These are phyloP conservation scores for Eimeria zaria DNA, from an alignment of 169 alveolate genomes.

Conservation along the genomic window DNA sequence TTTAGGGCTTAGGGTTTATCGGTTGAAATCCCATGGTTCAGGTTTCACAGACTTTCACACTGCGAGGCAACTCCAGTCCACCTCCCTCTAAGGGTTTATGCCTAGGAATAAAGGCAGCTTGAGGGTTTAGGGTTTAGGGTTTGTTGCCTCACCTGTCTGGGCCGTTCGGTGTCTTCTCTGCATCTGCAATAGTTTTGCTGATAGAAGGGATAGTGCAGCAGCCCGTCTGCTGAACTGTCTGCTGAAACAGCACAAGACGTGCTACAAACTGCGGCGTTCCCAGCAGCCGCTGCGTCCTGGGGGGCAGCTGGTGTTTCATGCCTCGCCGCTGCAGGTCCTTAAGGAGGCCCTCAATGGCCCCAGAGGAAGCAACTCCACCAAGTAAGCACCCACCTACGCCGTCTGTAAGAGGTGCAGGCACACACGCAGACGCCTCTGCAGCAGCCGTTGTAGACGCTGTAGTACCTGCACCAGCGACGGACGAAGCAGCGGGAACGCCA, in stretches of 20 bases:
- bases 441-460: background rate
- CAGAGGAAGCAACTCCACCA: background rate
- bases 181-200: conserved; percentile 67
- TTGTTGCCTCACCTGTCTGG: conserved; percentile 85
- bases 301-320: background rate
- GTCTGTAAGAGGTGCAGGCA: background rate
- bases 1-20: background rate
- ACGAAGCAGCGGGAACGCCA: background rate
- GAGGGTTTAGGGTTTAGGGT: too few relatives aligned
- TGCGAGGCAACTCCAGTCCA: too few relatives aligned
- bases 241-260: conserved; percentile 57
- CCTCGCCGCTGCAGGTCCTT: background rate
- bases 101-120: too few relatives aligned
- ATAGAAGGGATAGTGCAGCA: conserved; percentile 75
- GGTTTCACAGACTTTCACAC: too few relatives aligned
- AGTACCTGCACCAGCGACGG: background rate
- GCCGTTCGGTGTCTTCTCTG: conserved; percentile 77
- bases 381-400: background rate
- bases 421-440: background rate
- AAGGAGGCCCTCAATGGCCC: background rate
- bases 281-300: conserved; percentile 29
- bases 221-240: conserved; percentile 32
- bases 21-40: too few relatives aligned
- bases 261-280: conserved; percentile 71
- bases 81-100: too few relatives aligned